phyloP scores from a whole-genome alignment of 139 green algal species.

The Auxenochlorella pyrenoidosa region DNA sequence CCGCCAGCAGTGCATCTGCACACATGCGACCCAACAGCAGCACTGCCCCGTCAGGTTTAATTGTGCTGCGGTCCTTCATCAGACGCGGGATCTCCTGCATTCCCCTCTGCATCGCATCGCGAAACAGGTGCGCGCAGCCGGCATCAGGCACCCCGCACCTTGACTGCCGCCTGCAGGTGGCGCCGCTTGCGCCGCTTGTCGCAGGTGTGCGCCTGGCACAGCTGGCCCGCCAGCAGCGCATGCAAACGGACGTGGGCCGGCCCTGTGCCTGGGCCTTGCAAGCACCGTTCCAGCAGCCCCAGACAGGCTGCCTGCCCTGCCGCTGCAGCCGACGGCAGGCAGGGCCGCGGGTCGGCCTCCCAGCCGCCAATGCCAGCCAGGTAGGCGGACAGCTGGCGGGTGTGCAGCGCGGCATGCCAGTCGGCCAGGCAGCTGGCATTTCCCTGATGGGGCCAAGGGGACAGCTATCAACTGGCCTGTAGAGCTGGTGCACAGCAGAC shows the following conservation, averaged over 20 bases:
- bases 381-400: background rate
- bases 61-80: too few species aligned
- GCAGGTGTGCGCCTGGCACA: constrained; percentile 19
- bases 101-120: too few species aligned
- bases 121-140: background rate
- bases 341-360: constrained; percentile 4
- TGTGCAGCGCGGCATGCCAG: background rate
- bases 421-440: background rate
- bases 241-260: background rate
- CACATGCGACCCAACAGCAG: background rate
- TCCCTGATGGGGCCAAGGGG: background rate
- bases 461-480: background rate
- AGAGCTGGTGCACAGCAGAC: too few species aligned
- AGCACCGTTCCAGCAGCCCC: background rate
- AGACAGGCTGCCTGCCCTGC: background rate
- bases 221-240: background rate
- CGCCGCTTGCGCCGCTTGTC: constrained; percentile 18
- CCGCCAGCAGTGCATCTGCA: background rate
- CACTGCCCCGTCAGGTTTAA: too few species aligned
- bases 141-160: background rate
- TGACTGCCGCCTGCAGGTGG: background rate
- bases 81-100: too few species aligned
- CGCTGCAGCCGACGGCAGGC: background rate
- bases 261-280: background rate
- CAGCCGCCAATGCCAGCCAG: background rate